phyloP scores from a whole-genome alignment of 176 grass and related monocot genomes.

The Oryza meridionalis region DNA sequence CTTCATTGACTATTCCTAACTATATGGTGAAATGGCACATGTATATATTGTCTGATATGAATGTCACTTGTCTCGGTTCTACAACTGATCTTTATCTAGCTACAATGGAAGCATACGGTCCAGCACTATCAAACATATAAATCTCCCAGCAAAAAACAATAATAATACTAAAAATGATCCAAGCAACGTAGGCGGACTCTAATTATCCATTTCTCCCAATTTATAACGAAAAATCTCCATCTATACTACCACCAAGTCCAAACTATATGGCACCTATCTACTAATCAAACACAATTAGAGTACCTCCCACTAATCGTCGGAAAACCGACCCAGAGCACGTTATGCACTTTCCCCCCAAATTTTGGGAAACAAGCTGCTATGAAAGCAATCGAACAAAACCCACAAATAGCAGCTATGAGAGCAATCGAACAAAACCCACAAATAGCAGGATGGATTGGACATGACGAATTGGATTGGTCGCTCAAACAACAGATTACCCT shows the following conservation, averaged over 20 bases:
- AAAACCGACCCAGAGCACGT: background rate
- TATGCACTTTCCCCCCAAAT: background rate
- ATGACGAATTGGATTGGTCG: background rate
- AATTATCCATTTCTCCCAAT: background rate
- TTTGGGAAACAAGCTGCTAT: background rate
- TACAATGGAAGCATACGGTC: background rate
- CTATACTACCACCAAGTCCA: background rate
- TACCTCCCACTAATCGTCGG: background rate
- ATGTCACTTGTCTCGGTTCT: constrained; percentile 21
- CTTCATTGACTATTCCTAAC: background rate
- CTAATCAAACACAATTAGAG: background rate
- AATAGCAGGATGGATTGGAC: background rate
- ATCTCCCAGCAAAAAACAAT: background rate
- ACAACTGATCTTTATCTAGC: background rate
- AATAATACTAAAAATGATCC: background rate
- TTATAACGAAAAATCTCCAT: background rate
- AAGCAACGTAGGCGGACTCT: background rate
- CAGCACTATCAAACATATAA: background rate
- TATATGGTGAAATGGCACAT: background rate
- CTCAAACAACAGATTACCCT: background rate
- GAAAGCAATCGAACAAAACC: background rate
- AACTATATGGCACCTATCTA: background rate
- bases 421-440: background rate
- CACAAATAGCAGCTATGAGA: background rate
- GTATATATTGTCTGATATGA: background rate